A percentile compares a stretch with the other conserved stretches of the same genome.
Evolutionary conservation across 177 flowering plant species (phyloP).

Genomic region (Vitis hybrid): DNA sequence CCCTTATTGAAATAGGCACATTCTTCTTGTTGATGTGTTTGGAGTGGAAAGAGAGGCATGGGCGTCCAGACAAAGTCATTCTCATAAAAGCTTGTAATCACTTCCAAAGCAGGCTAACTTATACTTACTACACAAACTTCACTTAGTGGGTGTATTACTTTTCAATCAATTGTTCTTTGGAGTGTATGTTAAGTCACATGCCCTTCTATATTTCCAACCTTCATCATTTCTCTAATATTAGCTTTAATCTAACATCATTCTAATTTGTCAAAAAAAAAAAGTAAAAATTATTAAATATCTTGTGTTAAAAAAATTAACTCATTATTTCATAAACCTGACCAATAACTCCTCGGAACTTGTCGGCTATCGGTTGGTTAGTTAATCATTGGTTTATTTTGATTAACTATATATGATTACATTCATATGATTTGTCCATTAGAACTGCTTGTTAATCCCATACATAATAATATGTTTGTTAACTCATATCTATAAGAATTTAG

Average conservation of each 20-base stretch:
- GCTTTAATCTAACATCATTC: constrained; percentile 4
- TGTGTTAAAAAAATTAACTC: no score
- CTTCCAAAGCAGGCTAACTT: constrained; percentile 24
- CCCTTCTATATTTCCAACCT: constrained; percentile 9
- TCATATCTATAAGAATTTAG: no score
- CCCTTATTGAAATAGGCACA: not conserved
- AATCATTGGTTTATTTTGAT: no score
- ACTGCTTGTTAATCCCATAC: no score
- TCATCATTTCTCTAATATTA: not conserved
- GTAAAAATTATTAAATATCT: no score
- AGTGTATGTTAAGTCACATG: constrained; percentile 34
- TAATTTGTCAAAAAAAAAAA: no score
- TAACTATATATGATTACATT: no score
- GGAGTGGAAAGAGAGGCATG: constrained; percentile 31
- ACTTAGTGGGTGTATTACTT: constrained; percentile 24
- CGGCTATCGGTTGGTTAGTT: not conserved
- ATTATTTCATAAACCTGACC: no score
- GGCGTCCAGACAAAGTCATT: constrained; percentile 21
- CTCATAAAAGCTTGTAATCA: constrained; percentile 12
- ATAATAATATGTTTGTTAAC: no score
- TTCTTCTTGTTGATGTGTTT: constrained; percentile 11
- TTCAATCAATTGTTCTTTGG: constrained; percentile 15
- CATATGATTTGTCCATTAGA: no score
- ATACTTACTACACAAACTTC: constrained; percentile 12
- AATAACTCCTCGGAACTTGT: not conserved